Evolutionary conservation across 352 stramenopile species (phyloP).

Genomic region (Phytopythium litorale): DNA sequence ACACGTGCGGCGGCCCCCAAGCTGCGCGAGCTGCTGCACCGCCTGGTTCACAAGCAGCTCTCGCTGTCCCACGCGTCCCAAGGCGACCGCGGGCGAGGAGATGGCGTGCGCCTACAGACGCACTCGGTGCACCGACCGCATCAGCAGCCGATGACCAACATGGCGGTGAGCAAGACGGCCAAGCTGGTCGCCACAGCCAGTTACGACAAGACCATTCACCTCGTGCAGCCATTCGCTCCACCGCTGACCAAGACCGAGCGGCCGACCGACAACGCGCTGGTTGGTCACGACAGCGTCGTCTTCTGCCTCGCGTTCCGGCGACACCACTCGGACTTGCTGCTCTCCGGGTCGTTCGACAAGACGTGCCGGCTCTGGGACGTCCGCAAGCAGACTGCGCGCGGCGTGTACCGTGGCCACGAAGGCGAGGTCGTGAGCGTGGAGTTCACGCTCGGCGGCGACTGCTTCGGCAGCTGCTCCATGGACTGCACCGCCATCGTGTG

Average conservation of each 20-base stretch:
- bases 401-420: slow-evolving; percentile 52
- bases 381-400: slow-evolving; percentile 18
- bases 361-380: slow-evolving; percentile 73
- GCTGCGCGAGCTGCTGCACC: slow-evolving; percentile 58
- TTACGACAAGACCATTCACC: slow-evolving; percentile 73
- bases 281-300: slow-evolving; percentile 60
- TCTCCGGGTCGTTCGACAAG: slow-evolving; percentile 80
- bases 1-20: slow-evolving; percentile 35
- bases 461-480: slow-evolving; percentile 70
- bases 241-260: slow-evolving; percentile 17
- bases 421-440: slow-evolving; percentile 49
- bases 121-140: slow-evolving; percentile 48
- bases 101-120: background rate
- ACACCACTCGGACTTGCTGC: slow-evolving; percentile 38
- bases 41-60: slow-evolving; percentile 69
- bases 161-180: slow-evolving; percentile 64
- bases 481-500: slow-evolving; percentile 67
- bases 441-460: slow-evolving; percentile 32
- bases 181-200: slow-evolving; percentile 55
- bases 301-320: slow-evolving; percentile 65
- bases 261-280: slow-evolving; percentile 27
- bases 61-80: slow-evolving; percentile 21
- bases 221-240: slow-evolving; percentile 32
- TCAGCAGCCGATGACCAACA: slow-evolving; percentile 66
- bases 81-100: background rate